Evolutionary conservation across 208 protist species (phyloP), one percentile per base, ranked within the genome.

Genomic region (Lotmaria passim): DNA sequence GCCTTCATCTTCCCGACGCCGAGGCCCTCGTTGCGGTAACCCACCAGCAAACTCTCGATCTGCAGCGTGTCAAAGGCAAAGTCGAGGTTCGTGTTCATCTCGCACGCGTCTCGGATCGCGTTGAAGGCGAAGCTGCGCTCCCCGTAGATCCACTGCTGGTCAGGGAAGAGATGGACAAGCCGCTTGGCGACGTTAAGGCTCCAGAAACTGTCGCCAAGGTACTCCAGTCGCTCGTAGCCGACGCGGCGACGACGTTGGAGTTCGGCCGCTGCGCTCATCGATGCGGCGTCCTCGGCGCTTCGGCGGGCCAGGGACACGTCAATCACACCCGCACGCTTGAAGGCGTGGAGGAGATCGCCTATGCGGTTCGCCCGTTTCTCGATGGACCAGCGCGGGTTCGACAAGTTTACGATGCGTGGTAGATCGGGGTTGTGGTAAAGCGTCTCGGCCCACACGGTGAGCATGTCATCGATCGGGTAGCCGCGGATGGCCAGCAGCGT

Each of bases 41-140:
- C 28, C 31, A 52, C 70, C 23, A 91, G 39, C 8, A 96, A 72
- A 0, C 80, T 46, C 34, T 57, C 69, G 38, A 96, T 44, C 26
- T 65, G 80, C 34, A 96, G 82, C 23, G 71, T 72, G 71, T 96
- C 91, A 73, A 93, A 96, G 46, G 90, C 73, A 36, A 91, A 80
- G 62, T 90, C 83, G 17, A 93, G 69, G 36, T 81, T 90, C n/a
- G 86, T 69, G 66, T 96, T 96, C 91, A 93, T 94, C 69, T 96
- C 91, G 33, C 79, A 69, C 24, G 80, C 72, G 61, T 93, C 89
- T 17, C 89, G 84, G 46, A 93, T 69, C 43, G 59, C 75, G 59
- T 91, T 91, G 61, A 93, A 93, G 15, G 63, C 15, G 63, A 63
- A 82, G 21, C 73, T 50, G 24, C 76, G 75, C 65, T 94, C 79